Evolutionary conservation across 768 basidiomycete species (phyloP).

Genomic region (Sarcodon aspratus): DNA sequence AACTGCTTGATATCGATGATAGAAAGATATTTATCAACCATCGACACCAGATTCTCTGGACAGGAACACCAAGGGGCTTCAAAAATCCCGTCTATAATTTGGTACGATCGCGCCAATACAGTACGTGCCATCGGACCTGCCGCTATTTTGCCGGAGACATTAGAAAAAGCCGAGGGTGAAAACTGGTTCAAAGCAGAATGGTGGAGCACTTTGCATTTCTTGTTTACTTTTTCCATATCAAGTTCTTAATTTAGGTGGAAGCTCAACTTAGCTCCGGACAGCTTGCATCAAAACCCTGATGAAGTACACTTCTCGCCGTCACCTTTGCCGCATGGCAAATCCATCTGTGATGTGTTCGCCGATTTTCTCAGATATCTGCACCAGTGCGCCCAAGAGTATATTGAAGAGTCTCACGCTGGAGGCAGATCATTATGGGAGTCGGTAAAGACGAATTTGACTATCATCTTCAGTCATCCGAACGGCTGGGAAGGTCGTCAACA

Average conservation of each 20-base stretch:
- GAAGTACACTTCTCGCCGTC: constrained; percentile 4
- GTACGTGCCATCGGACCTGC: neutral
- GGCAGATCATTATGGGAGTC: constrained; percentile 35
- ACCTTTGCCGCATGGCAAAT: constrained; percentile 28
- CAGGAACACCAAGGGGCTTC: neutral
- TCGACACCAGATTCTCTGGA: neutral
- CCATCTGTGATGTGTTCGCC: constrained; percentile 29
- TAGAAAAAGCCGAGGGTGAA: too few species aligned
- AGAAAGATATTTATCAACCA: neutral
- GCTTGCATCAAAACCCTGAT: neutral
- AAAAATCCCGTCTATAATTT: neutral
- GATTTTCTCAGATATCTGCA: constrained; percentile 38
- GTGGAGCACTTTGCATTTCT: too few species aligned
- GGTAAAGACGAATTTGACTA: constrained; percentile 31
- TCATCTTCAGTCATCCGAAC: constrained; percentile 51
- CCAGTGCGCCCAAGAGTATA: constrained; percentile 32
- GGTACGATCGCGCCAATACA: neutral
- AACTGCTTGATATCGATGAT: neutral
- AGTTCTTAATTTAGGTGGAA: neutral
- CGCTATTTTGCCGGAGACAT: neutral
- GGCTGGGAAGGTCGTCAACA: constrained; percentile 58
- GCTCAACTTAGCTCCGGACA: neutral
- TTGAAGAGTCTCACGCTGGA: constrained; percentile 32
- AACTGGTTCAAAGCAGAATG: too few species aligned
- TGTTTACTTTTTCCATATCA: too few species aligned